phyloP scores from a whole-genome alignment of 1,284 basidiomycete species.

The Tylopilus orsonianus region DNA sequence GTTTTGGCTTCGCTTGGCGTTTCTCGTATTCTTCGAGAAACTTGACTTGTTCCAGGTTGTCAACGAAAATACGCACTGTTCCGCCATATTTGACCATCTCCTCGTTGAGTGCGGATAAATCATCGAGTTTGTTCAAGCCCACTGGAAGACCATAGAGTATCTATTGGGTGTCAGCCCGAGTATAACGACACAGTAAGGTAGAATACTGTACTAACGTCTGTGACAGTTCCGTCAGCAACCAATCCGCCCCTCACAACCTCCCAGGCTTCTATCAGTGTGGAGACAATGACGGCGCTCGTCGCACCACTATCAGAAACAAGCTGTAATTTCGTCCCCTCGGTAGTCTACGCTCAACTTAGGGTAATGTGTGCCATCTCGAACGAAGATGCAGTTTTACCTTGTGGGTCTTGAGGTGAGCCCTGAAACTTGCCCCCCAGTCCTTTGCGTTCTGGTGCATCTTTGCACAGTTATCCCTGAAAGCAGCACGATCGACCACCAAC shows the following conservation, averaged over 20 bases:
- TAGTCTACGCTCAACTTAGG: slow-evolving; percentile 48
- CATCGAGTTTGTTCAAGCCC: slow-evolving; percentile 67
- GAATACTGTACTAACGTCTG: slow-evolving; percentile 55
- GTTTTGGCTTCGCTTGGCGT: slow-evolving; percentile 38
- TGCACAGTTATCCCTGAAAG: slow-evolving; percentile 73
- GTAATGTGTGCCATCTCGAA: not conserved
- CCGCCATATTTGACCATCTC: slow-evolving; percentile 53
- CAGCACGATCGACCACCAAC: slow-evolving; percentile 69
- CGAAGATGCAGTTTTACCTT: slow-evolving; percentile 46
- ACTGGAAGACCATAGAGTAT: slow-evolving; percentile 80
- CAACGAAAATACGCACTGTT: slow-evolving; percentile 68
- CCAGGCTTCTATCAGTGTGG: slow-evolving; percentile 81
- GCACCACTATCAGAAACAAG: slow-evolving; percentile 52
- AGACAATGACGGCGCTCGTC: slow-evolving; percentile 67
- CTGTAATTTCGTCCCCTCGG: slow-evolving; percentile 72
- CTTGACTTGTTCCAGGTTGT: slow-evolving; percentile 71
- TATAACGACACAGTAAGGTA: slow-evolving; percentile 1
- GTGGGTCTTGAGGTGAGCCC: slow-evolving; percentile 85
- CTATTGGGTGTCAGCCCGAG: slow-evolving; percentile 38
- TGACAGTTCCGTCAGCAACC: slow-evolving; percentile 70
- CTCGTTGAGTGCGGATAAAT: slow-evolving; percentile 62
- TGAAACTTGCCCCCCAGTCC: slow-evolving; percentile 67
- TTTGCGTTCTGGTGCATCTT: slow-evolving; percentile 66
- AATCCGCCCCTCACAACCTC: slow-evolving; percentile 68
- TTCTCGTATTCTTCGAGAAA: slow-evolving; percentile 61